Conservation (phyloP, 768 basidiomycete species). For the Strobilomyces dryophilus region DNA sequence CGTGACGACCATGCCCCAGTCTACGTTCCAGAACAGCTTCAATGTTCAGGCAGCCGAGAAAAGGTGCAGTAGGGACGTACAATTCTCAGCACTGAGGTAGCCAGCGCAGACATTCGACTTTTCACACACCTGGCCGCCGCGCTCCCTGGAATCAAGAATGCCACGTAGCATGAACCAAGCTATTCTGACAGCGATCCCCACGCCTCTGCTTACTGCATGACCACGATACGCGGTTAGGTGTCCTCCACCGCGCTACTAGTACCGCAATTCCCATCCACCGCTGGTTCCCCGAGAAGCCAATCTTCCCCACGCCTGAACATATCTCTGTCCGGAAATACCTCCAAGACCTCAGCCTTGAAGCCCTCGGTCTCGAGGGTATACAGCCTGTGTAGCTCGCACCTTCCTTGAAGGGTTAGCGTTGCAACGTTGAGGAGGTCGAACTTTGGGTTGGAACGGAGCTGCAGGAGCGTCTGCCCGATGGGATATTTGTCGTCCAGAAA, state of each 20-base stretch:
- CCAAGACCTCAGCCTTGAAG: slow-evolving; percentile 64
- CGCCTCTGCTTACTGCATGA: slow-evolving; percentile 11
- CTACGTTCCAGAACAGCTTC: too few relatives aligned
- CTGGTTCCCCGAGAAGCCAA: slow-evolving; percentile 41
- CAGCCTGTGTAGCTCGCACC: slow-evolving; percentile 32
- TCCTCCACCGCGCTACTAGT: slow-evolving; percentile 1
- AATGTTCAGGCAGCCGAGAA: too few relatives aligned
- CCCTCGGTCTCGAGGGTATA: slow-evolving; percentile 55
- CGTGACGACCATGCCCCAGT: too few relatives aligned
- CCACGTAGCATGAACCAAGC: too few relatives aligned
- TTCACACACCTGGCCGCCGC: too few relatives aligned
- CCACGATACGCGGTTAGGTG: slow-evolving; percentile 1
- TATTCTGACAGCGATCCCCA: not conserved
- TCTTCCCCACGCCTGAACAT: slow-evolving; percentile 57
- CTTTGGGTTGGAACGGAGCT: slow-evolving; percentile 46
- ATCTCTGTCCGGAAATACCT: slow-evolving; percentile 62
- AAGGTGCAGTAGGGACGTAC: too few relatives aligned
- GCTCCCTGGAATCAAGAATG: not conserved
- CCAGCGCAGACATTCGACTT: too few relatives aligned
- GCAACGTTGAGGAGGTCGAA: slow-evolving; percentile 59
- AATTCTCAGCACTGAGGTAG: too few relatives aligned
- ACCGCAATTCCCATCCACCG: slow-evolving; percentile 7
- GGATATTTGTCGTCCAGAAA: slow-evolving; percentile 66
- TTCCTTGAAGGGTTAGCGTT: slow-evolving; percentile 13
- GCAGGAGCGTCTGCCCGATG: slow-evolving; percentile 65